Evolutionary conservation across 2,329 filamentous ascomycete species (phyloP), one percentile per base, ranked within the genome.

Genomic region (Didymella sp.): DNA sequence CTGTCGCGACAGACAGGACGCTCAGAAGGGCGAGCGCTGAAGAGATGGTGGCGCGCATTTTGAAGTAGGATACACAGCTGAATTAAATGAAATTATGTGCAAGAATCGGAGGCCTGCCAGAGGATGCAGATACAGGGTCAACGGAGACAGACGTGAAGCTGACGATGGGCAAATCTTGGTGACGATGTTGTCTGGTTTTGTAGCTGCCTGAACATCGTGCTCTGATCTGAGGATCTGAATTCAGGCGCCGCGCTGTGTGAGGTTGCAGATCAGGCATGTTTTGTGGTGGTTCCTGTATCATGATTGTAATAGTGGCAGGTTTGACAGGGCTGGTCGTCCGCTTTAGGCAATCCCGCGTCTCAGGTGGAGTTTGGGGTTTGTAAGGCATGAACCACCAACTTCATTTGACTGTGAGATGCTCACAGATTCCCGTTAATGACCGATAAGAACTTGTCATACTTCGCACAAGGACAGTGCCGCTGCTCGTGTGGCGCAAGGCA

Each of bases 1-100:
- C 66, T 17, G 53, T 27, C 13, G 52, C 41, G 27, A 53, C 22
- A n/a, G 60, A 60, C 22, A 67, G 37, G 4, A 59, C 22, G 44
- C 60, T 56, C 13, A 69, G 42, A 25, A 66, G 37, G 7, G 61
- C 46, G 43, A 67, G 41, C 12, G 54, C 38, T 38, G 57, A 45
- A 31, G 68, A 15, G n/a, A 50, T 43, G 42, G 55, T 45, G 49
- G 58, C 44, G 49, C 67, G 58, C 68, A 71, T 71, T 15, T 51
- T 56, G 47, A 28, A 4, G 37, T 17, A 13, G 22, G 9, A 12
- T 50, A 28, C 45, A 42, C 13, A 12, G 3, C 21, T 12, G 13
- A 51, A 41, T 35, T 51, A 19, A 27, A 24, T 48, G 38, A 42
- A 43, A 55, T 47, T 30, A 35, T n/a, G 43, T 46, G 15, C 47